A percentile compares a stretch with the other conserved stretches of the same genome.
Conservation (phyloP, 2,329 filamentous ascomycete genomes). For the Monilinia fructicola region DNA sequence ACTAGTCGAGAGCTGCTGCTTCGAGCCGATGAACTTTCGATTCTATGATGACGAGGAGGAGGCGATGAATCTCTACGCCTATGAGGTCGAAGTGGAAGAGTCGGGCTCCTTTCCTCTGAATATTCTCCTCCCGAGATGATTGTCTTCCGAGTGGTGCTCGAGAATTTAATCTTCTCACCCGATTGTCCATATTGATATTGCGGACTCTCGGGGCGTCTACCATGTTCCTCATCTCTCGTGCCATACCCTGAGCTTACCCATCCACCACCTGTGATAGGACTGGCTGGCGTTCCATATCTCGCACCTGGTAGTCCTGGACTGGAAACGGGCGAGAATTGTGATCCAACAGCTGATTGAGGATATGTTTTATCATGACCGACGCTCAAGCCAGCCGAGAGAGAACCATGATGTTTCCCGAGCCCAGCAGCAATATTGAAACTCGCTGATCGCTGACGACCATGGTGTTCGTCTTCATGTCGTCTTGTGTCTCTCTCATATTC, state of each 20-base stretch:
- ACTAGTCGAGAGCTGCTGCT: conserved; percentile 26
- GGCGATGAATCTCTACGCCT: conserved; percentile 19
- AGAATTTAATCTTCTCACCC: conserved; percentile 42
- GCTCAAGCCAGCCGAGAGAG: conserved; percentile 33
- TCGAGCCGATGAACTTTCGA: conserved; percentile 25
- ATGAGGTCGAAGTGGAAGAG: conserved; percentile 27
- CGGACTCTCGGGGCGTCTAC: conserved; percentile 38
- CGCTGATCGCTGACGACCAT: conserved; percentile 30
- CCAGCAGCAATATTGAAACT: conserved; percentile 36
- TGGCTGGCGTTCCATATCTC: conserved; percentile 12
- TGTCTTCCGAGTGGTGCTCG: conserved; percentile 32
- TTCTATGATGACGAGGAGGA: conserved; percentile 11
- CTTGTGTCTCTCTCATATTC: conserved; percentile 26
- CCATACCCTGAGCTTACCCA: conserved; percentile 11
- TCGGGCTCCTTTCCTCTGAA: conserved; percentile 25
- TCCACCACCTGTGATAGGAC: conserved; percentile 9
- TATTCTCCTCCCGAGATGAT: conserved; percentile 27
- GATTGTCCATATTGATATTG: conserved; percentile 44
- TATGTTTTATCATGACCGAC: conserved; percentile 30
- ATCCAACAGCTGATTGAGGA: conserved; percentile 20
- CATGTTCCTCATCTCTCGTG: conserved; percentile 14
- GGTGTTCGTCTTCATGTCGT: conserved; percentile 29
- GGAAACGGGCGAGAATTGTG: background rate
- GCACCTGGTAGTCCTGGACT: conserved; percentile 7
- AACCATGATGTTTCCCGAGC: conserved; percentile 24